Base-by-base conservation (phyloP, 2,329 filamentous ascomycete species). In the Claviceps capensis region DNA sequence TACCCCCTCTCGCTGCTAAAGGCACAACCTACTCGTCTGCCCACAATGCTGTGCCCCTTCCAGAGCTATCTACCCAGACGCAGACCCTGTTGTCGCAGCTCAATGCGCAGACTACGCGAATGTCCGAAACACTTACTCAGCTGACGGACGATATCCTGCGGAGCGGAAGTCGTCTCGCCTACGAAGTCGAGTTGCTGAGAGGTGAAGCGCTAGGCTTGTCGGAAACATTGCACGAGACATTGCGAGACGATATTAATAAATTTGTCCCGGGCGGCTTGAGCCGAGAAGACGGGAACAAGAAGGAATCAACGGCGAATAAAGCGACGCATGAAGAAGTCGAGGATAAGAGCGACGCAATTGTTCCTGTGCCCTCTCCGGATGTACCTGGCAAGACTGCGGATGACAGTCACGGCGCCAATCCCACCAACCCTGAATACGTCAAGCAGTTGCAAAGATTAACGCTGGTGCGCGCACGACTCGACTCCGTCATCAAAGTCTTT, bases 71-170 rank as follows among this genome's bases (percentile, higher is more conserved):
- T 1, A 76, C 82, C 0, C 86, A 89, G 63, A 85, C 90, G 1
- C 90, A 96, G 67, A 76, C 82, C 3, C 76, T 94, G n/a, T 76
- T 96, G 47, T 87, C 89, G 1, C 86, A 91, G 62, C 80, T 97
- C 61, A 94, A 87, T 63, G 85, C 88, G 8, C 88, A 96, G 65
- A 95, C 89, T 1, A 85, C 88, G 17, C 80, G 89, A 46, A 73
- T 96, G 7, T 88, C 89, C 14, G 82, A 77, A 51, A 86, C 83
- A 46, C 76, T 98, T 53, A 95, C 89, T 36, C 84, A 91, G 62
- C 74, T 97, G 54, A 96, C 93, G 11, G 91, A 98, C 66, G 93
- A 97, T 59, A 97, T 98, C 56, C 69, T 98, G 55, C 81, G 93
- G 53, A 90, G 88, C 61, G 88, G 90, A 26, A 88, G 87, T 57